Conservation (phyloP, 345 rosid species). For the Populus tremula region DNA sequence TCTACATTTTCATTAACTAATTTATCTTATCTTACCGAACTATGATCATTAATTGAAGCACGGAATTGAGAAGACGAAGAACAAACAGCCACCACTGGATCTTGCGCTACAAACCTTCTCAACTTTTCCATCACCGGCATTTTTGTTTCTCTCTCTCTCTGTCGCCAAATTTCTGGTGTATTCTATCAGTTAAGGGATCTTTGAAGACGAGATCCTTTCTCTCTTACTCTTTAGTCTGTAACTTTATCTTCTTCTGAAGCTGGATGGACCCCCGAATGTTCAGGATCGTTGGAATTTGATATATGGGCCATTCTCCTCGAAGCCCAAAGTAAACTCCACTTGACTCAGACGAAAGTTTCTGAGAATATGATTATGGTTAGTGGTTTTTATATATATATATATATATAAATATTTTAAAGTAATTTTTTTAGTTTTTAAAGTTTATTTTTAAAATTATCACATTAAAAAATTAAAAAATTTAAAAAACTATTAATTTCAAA, state of each 20-base stretch:
- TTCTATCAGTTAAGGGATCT: not conserved
- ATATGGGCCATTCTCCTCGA: not conserved
- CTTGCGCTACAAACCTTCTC: slow-evolving; percentile 81
- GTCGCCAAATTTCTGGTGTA: slow-evolving; percentile 6
- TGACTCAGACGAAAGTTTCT: too few relatives aligned
- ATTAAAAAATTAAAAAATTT: too few relatives aligned
- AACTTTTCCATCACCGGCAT: slow-evolving; percentile 85
- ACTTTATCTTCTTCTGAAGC: not conserved
- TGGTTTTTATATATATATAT: too few relatives aligned
- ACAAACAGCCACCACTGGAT: slow-evolving; percentile 88
- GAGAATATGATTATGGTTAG: too few relatives aligned
- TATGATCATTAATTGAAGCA: not conserved
- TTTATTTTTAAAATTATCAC: too few relatives aligned
- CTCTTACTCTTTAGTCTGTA: not conserved
- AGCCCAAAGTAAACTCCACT: not conserved
- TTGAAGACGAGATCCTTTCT: not conserved
- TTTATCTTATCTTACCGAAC: too few relatives aligned
- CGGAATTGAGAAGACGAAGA: not conserved
- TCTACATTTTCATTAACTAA: not conserved
- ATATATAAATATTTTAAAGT: too few relatives aligned
- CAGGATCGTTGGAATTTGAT: not conserved
- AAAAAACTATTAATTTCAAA: too few relatives aligned
- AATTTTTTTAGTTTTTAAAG: too few relatives aligned
- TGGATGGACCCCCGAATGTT: not conserved
- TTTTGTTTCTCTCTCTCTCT: slow-evolving; percentile 2